Percentiles rank a stretch among this genome's conserved stretches.
Conservation (phyloP, 2,329 filamentous ascomycete species). For the Xylariaceae sp. region DNA sequence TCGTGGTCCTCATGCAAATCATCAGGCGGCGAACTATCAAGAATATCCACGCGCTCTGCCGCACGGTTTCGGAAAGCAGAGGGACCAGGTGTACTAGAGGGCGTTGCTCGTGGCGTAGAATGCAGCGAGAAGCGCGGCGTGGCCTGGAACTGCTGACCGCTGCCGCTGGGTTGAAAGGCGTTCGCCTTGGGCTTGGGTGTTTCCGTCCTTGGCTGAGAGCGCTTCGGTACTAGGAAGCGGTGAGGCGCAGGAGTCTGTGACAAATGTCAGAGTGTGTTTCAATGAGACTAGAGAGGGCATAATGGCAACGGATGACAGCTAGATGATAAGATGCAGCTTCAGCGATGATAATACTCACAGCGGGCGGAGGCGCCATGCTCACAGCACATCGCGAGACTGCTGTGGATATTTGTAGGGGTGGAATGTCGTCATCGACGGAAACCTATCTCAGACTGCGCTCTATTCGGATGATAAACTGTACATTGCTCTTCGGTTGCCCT, state of each 20-base stretch:
- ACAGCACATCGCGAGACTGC: slow-evolving; percentile 4
- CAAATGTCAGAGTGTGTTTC: neutral
- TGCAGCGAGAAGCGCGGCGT: slow-evolving; percentile 32
- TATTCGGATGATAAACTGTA: neutral
- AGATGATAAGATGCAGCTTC: neutral
- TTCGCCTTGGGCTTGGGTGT: slow-evolving; percentile 21
- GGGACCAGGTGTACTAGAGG: slow-evolving; percentile 16
- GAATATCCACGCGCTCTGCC: slow-evolving; percentile 17
- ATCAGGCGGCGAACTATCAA: slow-evolving; percentile 28
- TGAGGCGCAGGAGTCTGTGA: slow-evolving; percentile 31
- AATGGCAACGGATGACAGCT: neutral
- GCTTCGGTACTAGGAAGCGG: slow-evolving; percentile 30
- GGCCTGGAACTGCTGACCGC: slow-evolving; percentile 30
- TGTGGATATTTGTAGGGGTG: neutral
- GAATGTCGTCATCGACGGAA: slow-evolving; percentile 11
- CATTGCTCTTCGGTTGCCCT: neutral
- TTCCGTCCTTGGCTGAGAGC: slow-evolving; percentile 24
- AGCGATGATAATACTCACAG: slow-evolving; percentile 15
- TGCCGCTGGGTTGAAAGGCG: slow-evolving; percentile 14
- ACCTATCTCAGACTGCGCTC: slow-evolving; percentile 1
- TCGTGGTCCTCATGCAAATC: slow-evolving; percentile 2
- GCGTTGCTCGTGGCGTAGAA: slow-evolving; percentile 26
- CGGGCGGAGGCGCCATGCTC: slow-evolving; percentile 24
- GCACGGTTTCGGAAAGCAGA: slow-evolving; percentile 15
- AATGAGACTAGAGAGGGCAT: neutral